Percentiles rank a stretch among this genome's conserved stretches.
Evolutionary conservation across 768 basidiomycete genomes (phyloP).

Genomic region (Boletus barrowsii): DNA sequence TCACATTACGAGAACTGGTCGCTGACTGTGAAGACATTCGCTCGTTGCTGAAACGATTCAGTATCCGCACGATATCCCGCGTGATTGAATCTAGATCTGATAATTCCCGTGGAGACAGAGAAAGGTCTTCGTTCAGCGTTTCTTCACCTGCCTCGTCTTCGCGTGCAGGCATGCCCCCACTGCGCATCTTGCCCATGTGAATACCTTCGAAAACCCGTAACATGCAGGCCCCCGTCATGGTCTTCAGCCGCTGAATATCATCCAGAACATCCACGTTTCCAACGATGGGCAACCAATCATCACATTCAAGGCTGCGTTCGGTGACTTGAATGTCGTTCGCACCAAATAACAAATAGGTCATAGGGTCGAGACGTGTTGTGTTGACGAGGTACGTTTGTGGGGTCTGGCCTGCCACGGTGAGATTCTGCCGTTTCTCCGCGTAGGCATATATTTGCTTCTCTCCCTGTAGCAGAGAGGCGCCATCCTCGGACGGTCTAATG

Average conservation of each 20-base stretch:
- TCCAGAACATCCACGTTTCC: slow-evolving; percentile 74
- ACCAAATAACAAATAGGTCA: slow-evolving; percentile 90
- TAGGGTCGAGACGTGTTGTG: slow-evolving; percentile 81
- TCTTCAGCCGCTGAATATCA: slow-evolving; percentile 79
- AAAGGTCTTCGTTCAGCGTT: slow-evolving; percentile 39
- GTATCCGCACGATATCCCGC: slow-evolving; percentile 65
- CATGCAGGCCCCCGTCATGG: slow-evolving; percentile 78
- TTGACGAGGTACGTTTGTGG: slow-evolving; percentile 71
- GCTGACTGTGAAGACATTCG: slow-evolving; percentile 54
- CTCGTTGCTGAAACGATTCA: slow-evolving; percentile 72
- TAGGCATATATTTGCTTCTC: slow-evolving; percentile 82
- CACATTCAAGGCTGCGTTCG: slow-evolving; percentile 76
- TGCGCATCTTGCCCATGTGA: slow-evolving; percentile 35
- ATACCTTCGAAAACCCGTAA: slow-evolving; percentile 90
- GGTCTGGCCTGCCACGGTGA: slow-evolving; percentile 43
- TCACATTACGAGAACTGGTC: slow-evolving; percentile 62
- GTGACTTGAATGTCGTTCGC: slow-evolving; percentile 73
- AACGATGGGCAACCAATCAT: slow-evolving; percentile 85
- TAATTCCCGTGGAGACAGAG: slow-evolving; percentile 66
- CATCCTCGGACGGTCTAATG: slow-evolving; percentile 19
- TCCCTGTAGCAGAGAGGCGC: slow-evolving; percentile 20
- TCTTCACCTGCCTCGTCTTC: slow-evolving; percentile 60
- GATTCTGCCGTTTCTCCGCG: slow-evolving; percentile 79
- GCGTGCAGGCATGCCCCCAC: slow-evolving; percentile 35
- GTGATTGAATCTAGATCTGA: slow-evolving; percentile 75